Evolutionary conservation across 208 protist genomes (phyloP).

Genomic region (Trypanosoma avium): DNA sequence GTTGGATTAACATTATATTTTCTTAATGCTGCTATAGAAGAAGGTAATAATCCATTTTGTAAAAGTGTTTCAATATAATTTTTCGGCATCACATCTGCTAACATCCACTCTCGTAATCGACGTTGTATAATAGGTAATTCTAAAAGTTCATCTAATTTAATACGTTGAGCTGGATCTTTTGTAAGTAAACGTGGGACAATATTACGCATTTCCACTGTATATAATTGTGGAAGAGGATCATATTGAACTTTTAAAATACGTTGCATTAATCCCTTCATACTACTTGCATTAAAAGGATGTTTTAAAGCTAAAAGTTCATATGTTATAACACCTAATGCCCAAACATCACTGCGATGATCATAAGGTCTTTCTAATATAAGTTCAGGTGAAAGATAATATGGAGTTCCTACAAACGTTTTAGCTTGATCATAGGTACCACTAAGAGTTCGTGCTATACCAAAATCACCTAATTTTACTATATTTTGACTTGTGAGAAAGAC

Average conservation of each 20-base stretch:
- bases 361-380: constrained; percentile 93
- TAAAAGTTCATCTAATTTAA: constrained; percentile 66
- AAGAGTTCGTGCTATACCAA: constrained; percentile 92
- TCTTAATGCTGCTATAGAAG: constrained; percentile 25
- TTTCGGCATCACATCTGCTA: constrained; percentile 57
- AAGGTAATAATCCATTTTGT: constrained; percentile 60
- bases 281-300: constrained; percentile 89
- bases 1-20: constrained; percentile 20
- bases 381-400: constrained; percentile 94
- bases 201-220: constrained; percentile 71
- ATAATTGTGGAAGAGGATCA: constrained; percentile 69
- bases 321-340: constrained; percentile 90
- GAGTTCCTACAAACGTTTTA: constrained; percentile 93
- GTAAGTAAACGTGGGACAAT: constrained; percentile 77
- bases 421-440: constrained; percentile 91
- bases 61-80: constrained; percentile 76
- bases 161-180: constrained; percentile 68
- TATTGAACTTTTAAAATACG: constrained; percentile 89
- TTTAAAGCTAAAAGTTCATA: constrained; percentile 88
- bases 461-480: constrained; percentile 93
- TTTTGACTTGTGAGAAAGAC: constrained; percentile 90
- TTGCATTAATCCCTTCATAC: constrained; percentile 89
- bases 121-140: constrained; percentile 71
- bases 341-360: constrained; percentile 93
- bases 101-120: constrained; percentile 75